These are phyloP conservation scores for Neofusicoccum cordaticola DNA, from an alignment of 2,329 filamentous ascomycete genomes.

Conservation along the genomic window DNA sequence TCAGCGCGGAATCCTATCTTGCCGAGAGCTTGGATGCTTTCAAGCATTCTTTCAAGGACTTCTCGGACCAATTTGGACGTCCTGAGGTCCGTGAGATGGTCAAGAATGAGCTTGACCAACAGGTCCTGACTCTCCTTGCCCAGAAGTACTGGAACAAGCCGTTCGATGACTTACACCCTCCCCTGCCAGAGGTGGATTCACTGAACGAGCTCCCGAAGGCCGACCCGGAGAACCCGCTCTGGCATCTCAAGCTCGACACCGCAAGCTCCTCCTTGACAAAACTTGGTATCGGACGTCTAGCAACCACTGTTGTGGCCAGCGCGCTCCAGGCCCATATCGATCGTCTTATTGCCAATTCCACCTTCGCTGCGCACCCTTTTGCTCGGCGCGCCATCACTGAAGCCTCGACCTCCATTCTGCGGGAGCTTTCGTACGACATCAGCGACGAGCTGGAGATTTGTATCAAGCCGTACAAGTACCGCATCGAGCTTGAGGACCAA, in stretches of 20 bases:
- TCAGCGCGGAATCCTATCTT: constrained; percentile 94
- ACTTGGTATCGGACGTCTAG: constrained; percentile 85
- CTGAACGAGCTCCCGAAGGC: constrained; percentile 79
- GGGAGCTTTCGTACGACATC: constrained; percentile 93
- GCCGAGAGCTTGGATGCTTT: constrained; percentile 93
- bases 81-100: constrained; percentile 85
- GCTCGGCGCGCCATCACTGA: constrained; percentile 90
- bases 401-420: constrained; percentile 83
- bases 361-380: constrained; percentile 86
- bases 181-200: constrained; percentile 66
- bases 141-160: constrained; percentile 98
- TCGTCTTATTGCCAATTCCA: constrained; percentile 71
- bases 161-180: constrained; percentile 72
- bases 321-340: constrained; percentile 85
- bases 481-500: constrained; percentile 87
- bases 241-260: constrained; percentile 91
- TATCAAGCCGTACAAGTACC: constrained; percentile 98
- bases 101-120: constrained; percentile 90
- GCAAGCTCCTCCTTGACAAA: constrained; percentile 89
- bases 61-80: constrained; percentile 84
- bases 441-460: constrained; percentile 98
- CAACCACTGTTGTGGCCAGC: constrained; percentile 85
- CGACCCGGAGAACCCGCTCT: constrained; percentile 80
- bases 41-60: constrained; percentile 96
- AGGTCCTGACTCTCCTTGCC: constrained; percentile 87